Evolutionary conservation across 805 yeast species (phyloP), one percentile per base, ranked within the genome.

Genomic region (Starmerella vitae): DNA sequence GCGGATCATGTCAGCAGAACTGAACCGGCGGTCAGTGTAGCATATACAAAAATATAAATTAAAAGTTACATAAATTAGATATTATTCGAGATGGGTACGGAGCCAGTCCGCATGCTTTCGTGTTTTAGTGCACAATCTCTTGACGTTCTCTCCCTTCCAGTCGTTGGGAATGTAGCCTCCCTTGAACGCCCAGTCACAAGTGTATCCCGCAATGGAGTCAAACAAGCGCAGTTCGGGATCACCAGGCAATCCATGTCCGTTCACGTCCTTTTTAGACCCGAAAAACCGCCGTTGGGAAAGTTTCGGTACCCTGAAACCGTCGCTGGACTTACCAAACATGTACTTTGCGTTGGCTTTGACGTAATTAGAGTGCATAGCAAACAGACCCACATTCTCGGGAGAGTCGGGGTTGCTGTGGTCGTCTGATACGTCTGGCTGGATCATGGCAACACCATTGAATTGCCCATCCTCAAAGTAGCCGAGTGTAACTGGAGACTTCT

Each of bases 351-450:
- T 40, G 5, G 35, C 37, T 37, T 44, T 44, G 41, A 44, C 29
- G 30, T 27, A 34, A 30, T 38, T 42, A 30, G 45, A 27, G 30
- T 44, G 48, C 10, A 44, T 19, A 9, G 38, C 36, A 9, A 35
- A 20, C 15, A 31, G 24, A 22, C 7, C 14, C 8, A 27, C n/a
- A 8, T 15, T 17, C 24, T 20, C 24, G 30, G 7, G n/a, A 15
- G 30, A 34, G 19, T 25, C 14, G 27, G 43, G 40, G 20, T 19
- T 12, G 3, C 17, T 37, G 33, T 62, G 72, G 55, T 80, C 91
- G 33, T 69, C 68, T n/a, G 65, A 56, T 3, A 85, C 82, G 51
- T 77, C 73, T 45, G 63, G 71, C 55, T 81, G 93, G 3, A 78
- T 76, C 83, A 80, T 80, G 14, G 41, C 45, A 20, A 27, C 22